Conservation (phyloP, 208 protist species). For the Trypanosoma rangeli region DNA sequence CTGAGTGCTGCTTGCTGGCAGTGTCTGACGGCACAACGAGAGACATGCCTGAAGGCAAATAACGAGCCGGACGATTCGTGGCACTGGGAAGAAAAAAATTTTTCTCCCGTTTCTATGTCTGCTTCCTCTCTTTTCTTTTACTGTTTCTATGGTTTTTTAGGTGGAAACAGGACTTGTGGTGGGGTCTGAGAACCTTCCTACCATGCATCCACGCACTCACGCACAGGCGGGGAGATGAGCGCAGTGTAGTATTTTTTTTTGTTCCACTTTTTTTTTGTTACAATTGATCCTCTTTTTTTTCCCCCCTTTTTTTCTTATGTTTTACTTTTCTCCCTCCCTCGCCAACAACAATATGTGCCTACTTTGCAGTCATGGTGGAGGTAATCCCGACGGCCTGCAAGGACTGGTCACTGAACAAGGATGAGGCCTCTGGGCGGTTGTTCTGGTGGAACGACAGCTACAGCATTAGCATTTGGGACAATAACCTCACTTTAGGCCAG, state of each 20-base stretch:
- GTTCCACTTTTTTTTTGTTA: constrained; percentile 2
- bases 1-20: too few relatives aligned
- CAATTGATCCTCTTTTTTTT: constrained; percentile 26
- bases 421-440: constrained; percentile 30
- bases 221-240: not conserved
- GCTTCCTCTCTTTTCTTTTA: constrained; percentile 19
- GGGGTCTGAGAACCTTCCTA: too few relatives aligned
- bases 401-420: constrained; percentile 79
- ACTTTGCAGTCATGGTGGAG: constrained; percentile 17
- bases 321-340: constrained; percentile 4
- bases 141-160: constrained; percentile 5
- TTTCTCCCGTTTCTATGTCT: constrained; percentile 23
- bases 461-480: constrained; percentile 66
- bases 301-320: constrained; percentile 18
- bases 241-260: constrained; percentile 13
- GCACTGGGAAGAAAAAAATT: too few relatives aligned
- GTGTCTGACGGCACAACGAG: too few relatives aligned
- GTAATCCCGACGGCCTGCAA: constrained; percentile 53
- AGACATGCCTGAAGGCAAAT: not conserved
- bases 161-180: too few relatives aligned
- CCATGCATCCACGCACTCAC: not conserved
- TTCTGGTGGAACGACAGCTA: constrained; percentile 87
- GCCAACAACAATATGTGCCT: not conserved
- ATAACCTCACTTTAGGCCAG: constrained; percentile 37
- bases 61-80: constrained; percentile 6